Conservation (phyloP, 768 basidiomycete species). For the Rickenella mellea region DNA sequence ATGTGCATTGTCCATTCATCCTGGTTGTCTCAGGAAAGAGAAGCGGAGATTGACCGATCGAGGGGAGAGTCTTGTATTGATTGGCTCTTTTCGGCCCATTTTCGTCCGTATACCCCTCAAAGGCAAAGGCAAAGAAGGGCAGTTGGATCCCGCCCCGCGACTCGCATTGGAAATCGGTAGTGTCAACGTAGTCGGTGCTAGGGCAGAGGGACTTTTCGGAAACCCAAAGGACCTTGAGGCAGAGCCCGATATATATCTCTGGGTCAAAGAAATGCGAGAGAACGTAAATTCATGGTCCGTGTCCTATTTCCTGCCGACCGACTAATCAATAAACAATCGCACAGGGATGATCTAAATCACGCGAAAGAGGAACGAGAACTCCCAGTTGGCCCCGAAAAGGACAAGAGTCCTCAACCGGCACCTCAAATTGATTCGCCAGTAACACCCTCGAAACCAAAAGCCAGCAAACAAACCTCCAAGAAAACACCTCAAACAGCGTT, state of each 20-base stretch:
- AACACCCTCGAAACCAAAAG: neutral
- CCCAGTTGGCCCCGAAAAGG: neutral
- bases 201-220: slow-evolving; percentile 39
- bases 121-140: slow-evolving; percentile 16
- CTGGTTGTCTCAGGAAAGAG: neutral
- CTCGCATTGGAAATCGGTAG: slow-evolving; percentile 47
- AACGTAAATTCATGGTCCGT: slow-evolving; percentile 57
- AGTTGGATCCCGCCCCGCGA: slow-evolving; percentile 29
- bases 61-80: slow-evolving; percentile 35
- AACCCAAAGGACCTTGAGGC: slow-evolving; percentile 37
- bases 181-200: slow-evolving; percentile 32
- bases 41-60: slow-evolving; percentile 32
- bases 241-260: slow-evolving; percentile 29
- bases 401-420: neutral
- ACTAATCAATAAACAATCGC: slow-evolving; percentile 1
- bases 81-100: slow-evolving; percentile 41
- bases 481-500: no score
- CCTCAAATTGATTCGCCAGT: neutral
- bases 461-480: neutral
- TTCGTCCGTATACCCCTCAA: slow-evolving; percentile 41
- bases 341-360: slow-evolving; percentile 37
- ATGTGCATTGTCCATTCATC: neutral
- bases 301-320: slow-evolving; percentile 1
- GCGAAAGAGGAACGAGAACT: slow-evolving; percentile 25
- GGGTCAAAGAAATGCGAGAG: slow-evolving; percentile 46